Evolutionary conservation across 495 filamentous ascomycete species (phyloP).

Genomic region (Lepraria neglecta): DNA sequence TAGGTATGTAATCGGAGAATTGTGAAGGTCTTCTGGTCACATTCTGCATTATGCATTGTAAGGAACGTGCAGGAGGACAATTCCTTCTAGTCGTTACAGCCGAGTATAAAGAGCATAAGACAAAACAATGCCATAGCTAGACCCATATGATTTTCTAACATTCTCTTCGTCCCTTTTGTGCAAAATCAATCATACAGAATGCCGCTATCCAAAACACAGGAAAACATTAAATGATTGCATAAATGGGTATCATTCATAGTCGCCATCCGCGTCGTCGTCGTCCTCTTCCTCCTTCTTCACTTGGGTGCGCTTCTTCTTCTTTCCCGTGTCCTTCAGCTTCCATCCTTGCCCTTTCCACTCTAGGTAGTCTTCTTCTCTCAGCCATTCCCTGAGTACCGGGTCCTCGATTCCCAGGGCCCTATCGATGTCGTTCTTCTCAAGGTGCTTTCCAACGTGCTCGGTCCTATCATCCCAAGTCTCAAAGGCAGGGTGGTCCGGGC

Average conservation of each 20-base stretch:
- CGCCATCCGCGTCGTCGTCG: constrained; percentile 19
- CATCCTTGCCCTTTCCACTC: constrained; percentile 11
- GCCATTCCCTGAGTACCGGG: constrained; percentile 45
- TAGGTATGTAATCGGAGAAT: background rate
- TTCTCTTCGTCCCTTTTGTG: background rate
- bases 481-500: constrained; percentile 41
- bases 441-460: constrained; percentile 78
- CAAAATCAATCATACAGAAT: background rate
- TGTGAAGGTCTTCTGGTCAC: background rate
- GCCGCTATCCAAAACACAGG: background rate
- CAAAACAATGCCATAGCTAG: no score
- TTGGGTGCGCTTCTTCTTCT: constrained; percentile 17
- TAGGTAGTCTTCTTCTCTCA: constrained; percentile 46
- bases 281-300: constrained; percentile 9
- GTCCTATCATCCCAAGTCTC: constrained; percentile 75
- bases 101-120: no score
- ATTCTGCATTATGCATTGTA: background rate
- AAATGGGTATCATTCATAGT: constrained; percentile 11
- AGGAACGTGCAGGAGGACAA: background rate
- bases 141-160: no score
- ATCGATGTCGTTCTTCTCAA: constrained; percentile 24
- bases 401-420: constrained; percentile 42
- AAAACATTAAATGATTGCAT: background rate
- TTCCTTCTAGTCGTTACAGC: no score
- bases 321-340: constrained; percentile 15